Percentiles rank a stretch among this genome's conserved stretches.
These are phyloP conservation scores for Angophora floribunda DNA, from an alignment of 345 rosid species.

Conservation along the genomic window DNA sequence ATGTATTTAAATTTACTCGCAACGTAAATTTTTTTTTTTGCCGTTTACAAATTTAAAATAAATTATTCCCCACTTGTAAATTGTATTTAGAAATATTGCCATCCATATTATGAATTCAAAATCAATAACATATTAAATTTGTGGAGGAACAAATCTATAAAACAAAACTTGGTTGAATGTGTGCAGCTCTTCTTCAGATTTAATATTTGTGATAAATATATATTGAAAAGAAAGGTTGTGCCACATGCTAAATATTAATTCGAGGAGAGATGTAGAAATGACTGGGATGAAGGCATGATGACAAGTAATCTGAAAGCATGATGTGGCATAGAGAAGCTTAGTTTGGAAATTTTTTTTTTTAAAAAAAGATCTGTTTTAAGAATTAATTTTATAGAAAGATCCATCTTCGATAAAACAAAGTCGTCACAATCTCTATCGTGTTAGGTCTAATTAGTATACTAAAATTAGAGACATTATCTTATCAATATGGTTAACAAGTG, in stretches of 20 bases:
- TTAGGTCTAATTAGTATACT: too few species aligned
- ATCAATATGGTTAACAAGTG: too few species aligned
- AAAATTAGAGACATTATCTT: too few species aligned
- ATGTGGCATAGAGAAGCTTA: too few species aligned
- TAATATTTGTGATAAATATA: neutral
- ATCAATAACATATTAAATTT: too few species aligned
- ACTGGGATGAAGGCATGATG: neutral
- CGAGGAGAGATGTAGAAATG: neutral
- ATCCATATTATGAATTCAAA: neutral
- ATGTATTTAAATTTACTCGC: neutral
- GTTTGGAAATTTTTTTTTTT: neutral
- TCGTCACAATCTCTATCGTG: too few species aligned
- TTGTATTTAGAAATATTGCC: neutral
- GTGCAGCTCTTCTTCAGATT: neutral
- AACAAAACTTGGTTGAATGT: neutral
- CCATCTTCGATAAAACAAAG: neutral
- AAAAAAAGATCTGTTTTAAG: neutral
- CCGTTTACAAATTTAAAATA: neutral
- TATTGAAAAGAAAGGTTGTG: neutral
- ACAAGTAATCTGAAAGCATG: too few species aligned
- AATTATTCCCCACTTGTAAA: neutral
- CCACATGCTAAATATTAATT: neutral
- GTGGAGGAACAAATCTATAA: neutral
- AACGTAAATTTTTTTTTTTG: neutral
- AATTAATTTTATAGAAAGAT: neutral